Evolutionary conservation across 2,329 filamentous ascomycete species (phyloP).

Genomic region (Trichoderma oligosporum): DNA sequence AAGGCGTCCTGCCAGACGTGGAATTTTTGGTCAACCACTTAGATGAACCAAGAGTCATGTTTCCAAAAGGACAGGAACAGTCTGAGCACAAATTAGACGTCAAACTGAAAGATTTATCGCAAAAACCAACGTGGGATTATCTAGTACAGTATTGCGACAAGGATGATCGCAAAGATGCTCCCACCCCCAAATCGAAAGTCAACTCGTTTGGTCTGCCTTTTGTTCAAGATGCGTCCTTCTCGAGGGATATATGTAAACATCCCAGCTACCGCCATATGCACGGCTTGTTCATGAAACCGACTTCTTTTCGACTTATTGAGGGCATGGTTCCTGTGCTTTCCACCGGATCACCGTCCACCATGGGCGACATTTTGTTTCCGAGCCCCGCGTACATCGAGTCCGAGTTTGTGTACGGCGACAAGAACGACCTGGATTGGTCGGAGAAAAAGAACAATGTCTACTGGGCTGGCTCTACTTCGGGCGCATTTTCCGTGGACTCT

Average conservation of each 20-base stretch:
- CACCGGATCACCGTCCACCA: conserved; percentile 41
- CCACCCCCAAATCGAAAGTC: background rate
- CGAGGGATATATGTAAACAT: background rate
- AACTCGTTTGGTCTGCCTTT: conserved; percentile 35
- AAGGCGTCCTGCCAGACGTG: conserved; percentile 34
- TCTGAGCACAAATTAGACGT: conserved; percentile 8
- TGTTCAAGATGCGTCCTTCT: conserved; percentile 31
- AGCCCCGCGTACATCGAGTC: conserved; percentile 46
- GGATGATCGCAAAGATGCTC: background rate
- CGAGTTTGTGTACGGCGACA: conserved; percentile 39
- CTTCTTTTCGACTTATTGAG: conserved; percentile 38
- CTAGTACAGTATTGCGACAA: conserved; percentile 31
- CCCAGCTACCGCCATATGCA: background rate
- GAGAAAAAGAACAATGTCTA: conserved; percentile 50
- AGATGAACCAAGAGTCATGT: conserved; percentile 45
- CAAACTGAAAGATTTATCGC: conserved; percentile 28
- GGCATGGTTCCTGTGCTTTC: conserved; percentile 46
- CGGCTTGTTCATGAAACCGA: background rate
- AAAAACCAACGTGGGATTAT: conserved; percentile 29
- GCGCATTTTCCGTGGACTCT: conserved; percentile 36
- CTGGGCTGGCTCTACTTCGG: conserved; percentile 56
- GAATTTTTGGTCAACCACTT: conserved; percentile 45
- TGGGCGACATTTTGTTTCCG: conserved; percentile 52
- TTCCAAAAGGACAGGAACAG: conserved; percentile 22
- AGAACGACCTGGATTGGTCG: conserved; percentile 44